A percentile compares a stretch with the other conserved stretches of the same genome.
phyloP scores from a whole-genome alignment of 75 land plant genomes.

The Pseudotsuga menziesii region DNA sequence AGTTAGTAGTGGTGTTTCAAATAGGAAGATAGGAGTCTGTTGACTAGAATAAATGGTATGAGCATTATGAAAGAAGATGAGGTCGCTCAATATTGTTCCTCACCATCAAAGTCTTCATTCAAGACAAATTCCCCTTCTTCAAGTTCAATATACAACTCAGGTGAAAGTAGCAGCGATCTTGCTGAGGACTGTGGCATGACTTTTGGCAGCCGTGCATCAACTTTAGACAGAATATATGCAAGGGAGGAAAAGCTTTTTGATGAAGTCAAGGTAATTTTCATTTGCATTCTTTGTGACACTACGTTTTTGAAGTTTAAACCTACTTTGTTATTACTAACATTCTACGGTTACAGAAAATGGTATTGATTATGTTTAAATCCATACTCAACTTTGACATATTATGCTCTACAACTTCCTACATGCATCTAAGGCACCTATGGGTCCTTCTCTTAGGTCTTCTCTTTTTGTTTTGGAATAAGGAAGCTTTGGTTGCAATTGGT shows the following conservation, averaged over 20 bases:
- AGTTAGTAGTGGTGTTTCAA: background rate
- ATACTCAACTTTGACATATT: background rate
- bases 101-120: slow-evolving; percentile 47
- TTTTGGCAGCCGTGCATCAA: slow-evolving; percentile 63
- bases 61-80: too few relatives aligned
- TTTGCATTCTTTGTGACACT: background rate
- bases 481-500: too few relatives aligned
- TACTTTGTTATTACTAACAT: background rate
- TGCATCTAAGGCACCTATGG: too few relatives aligned
- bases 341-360: background rate
- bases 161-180: slow-evolving; percentile 45
- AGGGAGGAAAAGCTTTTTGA: slow-evolving; percentile 85
- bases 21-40: background rate
- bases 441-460: too few relatives aligned
- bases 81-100: slow-evolving; percentile 34
- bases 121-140: slow-evolving; percentile 35
- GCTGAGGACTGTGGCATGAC: slow-evolving; percentile 50
- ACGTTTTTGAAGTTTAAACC: background rate
- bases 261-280: slow-evolving; percentile 65
- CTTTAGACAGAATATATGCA: slow-evolving; percentile 58
- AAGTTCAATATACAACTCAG: slow-evolving; percentile 33
- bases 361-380: background rate
- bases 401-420: background rate
- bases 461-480: too few relatives aligned
- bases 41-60: background rate